Base-by-base conservation (phyloP, 2,329 filamentous ascomycete genomes). In the Cercospora sesami region DNA sequence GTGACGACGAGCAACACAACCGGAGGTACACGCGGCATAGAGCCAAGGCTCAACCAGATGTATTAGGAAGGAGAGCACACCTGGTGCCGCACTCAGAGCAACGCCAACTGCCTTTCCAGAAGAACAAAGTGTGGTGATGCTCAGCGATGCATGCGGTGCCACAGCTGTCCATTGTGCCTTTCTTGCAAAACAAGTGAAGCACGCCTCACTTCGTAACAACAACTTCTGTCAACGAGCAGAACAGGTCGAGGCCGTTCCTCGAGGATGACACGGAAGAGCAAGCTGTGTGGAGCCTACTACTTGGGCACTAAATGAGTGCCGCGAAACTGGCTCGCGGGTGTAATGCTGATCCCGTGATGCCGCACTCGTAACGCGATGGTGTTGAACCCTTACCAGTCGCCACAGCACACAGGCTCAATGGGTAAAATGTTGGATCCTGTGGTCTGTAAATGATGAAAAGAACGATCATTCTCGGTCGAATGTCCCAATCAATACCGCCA, bases 261-360 rank as follows among this genome's bases (percentile, higher is more conserved):
- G 39, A 55, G 53, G 61, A 51, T 63, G 48, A 58, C 55, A 58
- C 55, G 31, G 28, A 59, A 59, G 31, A 12, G 48, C 30, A 59
- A 5, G 55, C 33, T 21, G 21, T 59, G 62, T 64, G 62, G 62
- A 59, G 62, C 62, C 28, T 33, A 64, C 42, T 53, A 45, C 53
- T 58, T 36, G 39, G 31, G 51, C 21, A 57, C 45, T 63, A 63
- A 42, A 23, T 21, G 18, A 64, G 51, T 64, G 62, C 65, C 62
- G 62, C 62, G 62, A 64, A 59, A 53, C 26, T 64, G 66, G 66
- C 59, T 65, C 64, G 62, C 68, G 68, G 64, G 60, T 64, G 31
- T 62, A 36, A 64, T 64, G 62, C 62, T 64, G 62, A 65, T 67
- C 64, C 64, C 61, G 68, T 67, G 36, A 31, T 31, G 33, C 64